Percentiles rank a stretch among this genome's conserved stretches.
These are phyloP conservation scores for Picea mariana DNA, from an alignment of 83 land plant species.

Conservation along the genomic window DNA sequence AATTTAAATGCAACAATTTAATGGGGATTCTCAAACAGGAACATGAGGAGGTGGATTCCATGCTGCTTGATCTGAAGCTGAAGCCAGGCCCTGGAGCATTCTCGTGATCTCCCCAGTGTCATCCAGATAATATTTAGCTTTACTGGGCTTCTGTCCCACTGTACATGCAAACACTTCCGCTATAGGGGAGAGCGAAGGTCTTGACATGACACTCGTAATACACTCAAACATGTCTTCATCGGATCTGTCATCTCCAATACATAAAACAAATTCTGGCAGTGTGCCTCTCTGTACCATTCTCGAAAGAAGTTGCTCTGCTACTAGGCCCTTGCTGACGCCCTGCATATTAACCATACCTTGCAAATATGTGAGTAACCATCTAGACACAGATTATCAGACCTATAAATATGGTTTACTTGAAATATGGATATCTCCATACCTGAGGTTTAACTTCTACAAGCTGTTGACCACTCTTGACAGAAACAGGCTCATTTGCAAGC, in stretches of 20 bases:
- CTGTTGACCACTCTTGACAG: conserved; percentile 64
- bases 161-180: conserved; percentile 72
- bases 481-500: conserved; percentile 78
- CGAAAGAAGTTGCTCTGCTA: conserved; percentile 52
- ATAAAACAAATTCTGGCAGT: conserved; percentile 70
- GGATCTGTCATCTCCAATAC: conserved; percentile 79
- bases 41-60: conserved; percentile 12
- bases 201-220: conserved; percentile 30
- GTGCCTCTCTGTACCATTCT: conserved; percentile 30
- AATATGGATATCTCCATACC: conserved; percentile 27
- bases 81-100: conserved; percentile 52
- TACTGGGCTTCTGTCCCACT: conserved; percentile 71
- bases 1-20: neutral
- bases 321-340: conserved; percentile 75
- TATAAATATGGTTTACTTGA: neutral
- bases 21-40: neutral
- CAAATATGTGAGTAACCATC: conserved; percentile 6
- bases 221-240: conserved; percentile 85
- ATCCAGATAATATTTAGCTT: conserved; percentile 72
- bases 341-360: conserved; percentile 39
- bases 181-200: conserved; percentile 23
- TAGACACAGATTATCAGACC: neutral
- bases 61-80: conserved; percentile 30
- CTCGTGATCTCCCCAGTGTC: conserved; percentile 55
- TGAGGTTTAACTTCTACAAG: conserved; percentile 80